Conservation (phyloP, 306 rosid genomes). For the Inga oerstediana region DNA sequence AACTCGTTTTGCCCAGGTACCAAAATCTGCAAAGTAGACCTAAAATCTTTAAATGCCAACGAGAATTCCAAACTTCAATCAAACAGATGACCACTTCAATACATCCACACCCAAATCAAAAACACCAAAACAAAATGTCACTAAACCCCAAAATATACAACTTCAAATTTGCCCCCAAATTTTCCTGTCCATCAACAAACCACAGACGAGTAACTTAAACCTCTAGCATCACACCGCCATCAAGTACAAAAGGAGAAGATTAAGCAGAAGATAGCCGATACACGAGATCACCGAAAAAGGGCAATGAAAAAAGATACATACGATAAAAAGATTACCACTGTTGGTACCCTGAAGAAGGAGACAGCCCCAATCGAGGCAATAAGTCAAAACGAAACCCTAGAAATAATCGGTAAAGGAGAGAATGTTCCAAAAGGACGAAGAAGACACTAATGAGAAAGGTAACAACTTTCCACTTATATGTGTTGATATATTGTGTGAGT, state of each 20-base stretch:
- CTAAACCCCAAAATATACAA: neutral
- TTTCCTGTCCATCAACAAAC: neutral
- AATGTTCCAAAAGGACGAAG: slow-evolving; percentile 14
- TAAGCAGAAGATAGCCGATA: neutral
- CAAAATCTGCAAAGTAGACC: slow-evolving; percentile 11
- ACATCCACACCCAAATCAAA: neutral
- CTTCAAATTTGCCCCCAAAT: neutral
- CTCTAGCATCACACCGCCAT: neutral
- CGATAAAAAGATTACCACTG: neutral
- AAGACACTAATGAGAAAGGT: neutral
- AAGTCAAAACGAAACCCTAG: slow-evolving; percentile 4
- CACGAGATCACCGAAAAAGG: neutral
- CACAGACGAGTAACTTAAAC: neutral
- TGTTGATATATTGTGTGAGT: too few relatives aligned
- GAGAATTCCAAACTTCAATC: neutral
- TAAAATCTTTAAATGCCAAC: neutral
- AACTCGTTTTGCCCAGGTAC: neutral
- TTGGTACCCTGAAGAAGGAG: neutral
- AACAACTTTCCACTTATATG: neutral
- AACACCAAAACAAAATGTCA: neutral
- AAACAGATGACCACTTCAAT: neutral
- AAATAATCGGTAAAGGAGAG: neutral
- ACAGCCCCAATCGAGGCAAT: neutral
- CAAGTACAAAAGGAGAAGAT: neutral
- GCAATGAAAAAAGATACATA: neutral